These are phyloP conservation scores for Hygrophorus russula DNA, from an alignment of 768 basidiomycete species.

Conservation along the genomic window DNA sequence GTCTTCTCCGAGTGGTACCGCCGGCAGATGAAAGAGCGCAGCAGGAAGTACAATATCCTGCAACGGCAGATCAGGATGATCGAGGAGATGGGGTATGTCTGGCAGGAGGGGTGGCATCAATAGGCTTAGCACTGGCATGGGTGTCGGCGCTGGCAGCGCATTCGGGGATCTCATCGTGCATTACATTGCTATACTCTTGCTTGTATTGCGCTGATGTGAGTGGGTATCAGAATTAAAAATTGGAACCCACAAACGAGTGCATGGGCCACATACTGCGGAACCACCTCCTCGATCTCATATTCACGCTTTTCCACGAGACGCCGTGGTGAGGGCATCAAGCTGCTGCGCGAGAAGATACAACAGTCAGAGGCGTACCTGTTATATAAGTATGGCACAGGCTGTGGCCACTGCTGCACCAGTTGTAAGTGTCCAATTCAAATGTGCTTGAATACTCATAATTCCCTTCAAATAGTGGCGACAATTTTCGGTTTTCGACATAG, in stretches of 20 bases:
- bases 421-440: too few relatives aligned
- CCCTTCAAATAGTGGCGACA: slow-evolving; percentile 56
- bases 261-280: slow-evolving; percentile 88
- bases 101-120: slow-evolving; percentile 70
- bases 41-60: slow-evolving; percentile 55
- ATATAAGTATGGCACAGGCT: too few relatives aligned
- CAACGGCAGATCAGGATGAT: slow-evolving; percentile 59
- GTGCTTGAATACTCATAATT: too few relatives aligned
- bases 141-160: slow-evolving; percentile 39
- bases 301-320: slow-evolving; percentile 63
- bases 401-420: too few relatives aligned
- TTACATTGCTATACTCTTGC: too few relatives aligned
- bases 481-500: slow-evolving; percentile 81
- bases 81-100: slow-evolving; percentile 54
- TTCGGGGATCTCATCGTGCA: slow-evolving; percentile 63
- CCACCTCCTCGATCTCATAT: slow-evolving; percentile 78
- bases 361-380: slow-evolving; percentile 85
- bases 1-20: slow-evolving; percentile 58
- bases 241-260: slow-evolving; percentile 64
- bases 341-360: slow-evolving; percentile 67
- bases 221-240: too few relatives aligned
- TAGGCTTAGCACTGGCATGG: slow-evolving; percentile 66
- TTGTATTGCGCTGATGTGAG: too few relatives aligned
- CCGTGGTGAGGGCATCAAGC: slow-evolving; percentile 77
- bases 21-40: slow-evolving; percentile 60